phyloP scores from a whole-genome alignment of 2,329 filamentous ascomycete species.

The Cladosporium oxysporum region DNA sequence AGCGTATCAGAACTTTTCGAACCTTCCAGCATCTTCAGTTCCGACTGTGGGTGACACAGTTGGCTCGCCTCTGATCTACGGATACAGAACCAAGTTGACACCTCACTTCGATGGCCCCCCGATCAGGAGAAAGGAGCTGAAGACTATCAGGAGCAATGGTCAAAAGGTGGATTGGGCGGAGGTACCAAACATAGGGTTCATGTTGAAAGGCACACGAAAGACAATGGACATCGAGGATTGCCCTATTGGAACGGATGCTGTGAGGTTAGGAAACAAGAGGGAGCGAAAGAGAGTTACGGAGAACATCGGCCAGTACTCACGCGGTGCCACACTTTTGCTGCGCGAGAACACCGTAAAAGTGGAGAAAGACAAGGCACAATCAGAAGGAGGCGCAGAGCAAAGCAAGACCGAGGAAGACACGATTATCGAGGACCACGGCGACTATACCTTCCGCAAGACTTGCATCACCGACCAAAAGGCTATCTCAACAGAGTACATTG shows the following conservation, averaged over 20 bases:
- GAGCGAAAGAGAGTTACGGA: slow-evolving; percentile 75
- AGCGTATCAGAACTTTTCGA: slow-evolving; percentile 88
- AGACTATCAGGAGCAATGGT: slow-evolving; percentile 48
- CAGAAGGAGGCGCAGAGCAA: slow-evolving; percentile 21
- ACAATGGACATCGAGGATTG: slow-evolving; percentile 97
- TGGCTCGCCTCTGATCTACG: slow-evolving; percentile 85
- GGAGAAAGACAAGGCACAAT: slow-evolving; percentile 44
- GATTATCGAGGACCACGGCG: slow-evolving; percentile 59
- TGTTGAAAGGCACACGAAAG: slow-evolving; percentile 74
- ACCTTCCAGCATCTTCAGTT: slow-evolving; percentile 72
- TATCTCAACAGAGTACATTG: slow-evolving; percentile 84
- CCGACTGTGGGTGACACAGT: slow-evolving; percentile 82
- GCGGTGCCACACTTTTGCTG: slow-evolving; percentile 84
- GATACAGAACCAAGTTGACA: slow-evolving; percentile 94
- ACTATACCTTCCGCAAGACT: slow-evolving; percentile 75
- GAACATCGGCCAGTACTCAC: slow-evolving; percentile 71
- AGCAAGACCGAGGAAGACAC: slow-evolving; percentile 42
- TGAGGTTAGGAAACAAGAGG: slow-evolving; percentile 74
- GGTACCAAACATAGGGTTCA: slow-evolving; percentile 85
- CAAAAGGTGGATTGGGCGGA: slow-evolving; percentile 60
- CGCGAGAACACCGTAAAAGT: slow-evolving; percentile 79
- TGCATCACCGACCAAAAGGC: slow-evolving; percentile 86
- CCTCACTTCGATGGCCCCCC: slow-evolving; percentile 86
- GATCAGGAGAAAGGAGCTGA: slow-evolving; percentile 46
- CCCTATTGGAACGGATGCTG: slow-evolving; percentile 85